Base-by-base conservation (phyloP, 2,329 filamentous ascomycete species). In the Cladophialophora exuberans region DNA sequence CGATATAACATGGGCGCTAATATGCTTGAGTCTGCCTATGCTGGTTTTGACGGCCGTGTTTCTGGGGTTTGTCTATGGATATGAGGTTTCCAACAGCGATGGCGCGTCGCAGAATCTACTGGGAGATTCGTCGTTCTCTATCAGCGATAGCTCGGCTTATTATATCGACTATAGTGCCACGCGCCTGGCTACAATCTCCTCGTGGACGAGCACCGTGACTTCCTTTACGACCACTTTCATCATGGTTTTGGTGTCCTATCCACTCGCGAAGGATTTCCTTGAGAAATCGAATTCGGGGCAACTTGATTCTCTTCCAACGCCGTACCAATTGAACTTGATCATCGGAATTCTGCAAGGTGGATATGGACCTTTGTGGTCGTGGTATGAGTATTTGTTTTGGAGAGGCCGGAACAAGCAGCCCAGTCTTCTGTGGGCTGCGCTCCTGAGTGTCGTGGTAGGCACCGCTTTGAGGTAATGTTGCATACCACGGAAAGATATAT, bases 171-270 rank as follows among this genome's bases (percentile, higher is more conserved):
- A 58, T 31, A 64, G 59, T 49, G 60, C 61, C 10, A 61, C 61
- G 7, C 52, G 47, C 20, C 44, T 64, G 18, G 57, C 55, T 23
- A 62, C 57, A 18, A 49, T 64, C 28, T 62, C 61, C 9, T 62
- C 56, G 4, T 64, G 61, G 61, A 58, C 57, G 18, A 67, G 65
- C 48, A 64, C 61, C 15, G 30, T 64, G 5, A 62, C 61, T 0
- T 59, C 62, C 6, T 54, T 65, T 48, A 50, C 65, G 9, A 33
- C 57, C 3, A 59, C 62, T 10, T 62, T 65, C 31, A 39, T 65
- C 25, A 63, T 66, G 50, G 56, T 57, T 15, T 49, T 67, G 17
- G 57, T 57, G 5, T 65, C 65, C 15, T 66, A 63, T 46, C 63
- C 61, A 3, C 57, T 65, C 13, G 62, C 62, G 1, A 49, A 44